Percentiles rank a stretch among this genome's conserved stretches.
These are phyloP conservation scores for Globisporangium spinosum DNA, from an alignment of 352 stramenopile species.

Conservation along the genomic window DNA sequence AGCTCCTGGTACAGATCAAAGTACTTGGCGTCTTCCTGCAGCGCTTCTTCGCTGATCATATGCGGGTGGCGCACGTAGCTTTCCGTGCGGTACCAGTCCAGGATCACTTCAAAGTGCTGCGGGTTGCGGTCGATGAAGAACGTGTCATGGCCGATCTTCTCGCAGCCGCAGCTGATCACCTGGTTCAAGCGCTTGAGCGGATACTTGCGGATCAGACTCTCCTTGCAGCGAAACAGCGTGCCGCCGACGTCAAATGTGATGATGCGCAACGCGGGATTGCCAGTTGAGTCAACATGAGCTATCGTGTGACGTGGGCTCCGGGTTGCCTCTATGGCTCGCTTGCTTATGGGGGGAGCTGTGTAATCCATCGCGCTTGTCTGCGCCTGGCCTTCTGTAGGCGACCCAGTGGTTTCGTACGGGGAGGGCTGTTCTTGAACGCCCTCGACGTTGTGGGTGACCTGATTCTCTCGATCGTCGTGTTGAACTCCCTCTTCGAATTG, in stretches of 20 bases:
- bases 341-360: not conserved
- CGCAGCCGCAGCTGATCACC: conserved; percentile 56
- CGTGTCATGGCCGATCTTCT: conserved; percentile 35
- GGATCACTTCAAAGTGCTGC: conserved; percentile 61
- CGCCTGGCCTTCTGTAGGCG: too few species aligned
- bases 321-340: not conserved
- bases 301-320: too few species aligned
- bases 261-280: conserved; percentile 15
- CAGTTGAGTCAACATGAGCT: not conserved
- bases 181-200: conserved; percentile 58
- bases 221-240: conserved; percentile 64
- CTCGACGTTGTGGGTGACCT: too few species aligned
- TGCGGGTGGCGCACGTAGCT: conserved; percentile 38
- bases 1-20: conserved; percentile 66
- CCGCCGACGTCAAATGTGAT: conserved; percentile 67
- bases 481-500: not conserved
- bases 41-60: conserved; percentile 33
- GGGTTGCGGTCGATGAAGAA: conserved; percentile 78
- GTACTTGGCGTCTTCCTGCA: conserved; percentile 60
- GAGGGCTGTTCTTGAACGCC: too few species aligned
- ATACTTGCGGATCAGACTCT: conserved; percentile 53
- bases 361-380: too few species aligned
- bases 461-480: too few species aligned
- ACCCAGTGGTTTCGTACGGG: too few species aligned
- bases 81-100: conserved; percentile 73